phyloP scores from a whole-genome alignment of 345 rosid genomes.

The Eucalyptus curtisii region DNA sequence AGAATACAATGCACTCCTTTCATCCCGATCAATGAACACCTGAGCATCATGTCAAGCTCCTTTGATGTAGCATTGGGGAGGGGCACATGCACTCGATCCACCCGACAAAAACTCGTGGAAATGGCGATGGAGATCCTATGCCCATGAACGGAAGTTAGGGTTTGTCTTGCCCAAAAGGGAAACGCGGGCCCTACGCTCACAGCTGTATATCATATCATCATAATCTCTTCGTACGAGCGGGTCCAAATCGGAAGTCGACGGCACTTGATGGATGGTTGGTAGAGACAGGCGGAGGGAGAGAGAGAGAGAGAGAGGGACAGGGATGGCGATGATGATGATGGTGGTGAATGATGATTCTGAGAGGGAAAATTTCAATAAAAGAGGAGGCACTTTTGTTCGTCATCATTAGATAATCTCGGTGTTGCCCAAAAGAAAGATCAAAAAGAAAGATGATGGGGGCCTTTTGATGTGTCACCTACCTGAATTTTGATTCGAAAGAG shows the following conservation, averaged over 20 bases:
- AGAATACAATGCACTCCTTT: neutral
- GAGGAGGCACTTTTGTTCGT: neutral
- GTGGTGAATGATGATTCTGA: neutral
- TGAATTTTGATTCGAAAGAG: neutral
- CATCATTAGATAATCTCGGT: slow-evolving; percentile 14
- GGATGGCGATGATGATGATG: neutral
- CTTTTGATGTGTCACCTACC: neutral
- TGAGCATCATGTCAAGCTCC: neutral
- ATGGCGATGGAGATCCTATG: neutral
- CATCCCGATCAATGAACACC: neutral
- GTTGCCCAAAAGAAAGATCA: neutral
- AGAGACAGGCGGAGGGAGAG: neutral
- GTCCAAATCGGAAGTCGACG: neutral
- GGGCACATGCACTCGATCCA: neutral
- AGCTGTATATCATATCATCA: slow-evolving; percentile 13
- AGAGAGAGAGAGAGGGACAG: neutral
- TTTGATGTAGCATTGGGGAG: neutral
- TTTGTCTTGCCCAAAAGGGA: slow-evolving; percentile 22
- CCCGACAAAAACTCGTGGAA: neutral
- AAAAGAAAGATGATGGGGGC: neutral
- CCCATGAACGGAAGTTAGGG: neutral
- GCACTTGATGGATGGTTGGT: neutral
- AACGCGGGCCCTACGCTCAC: slow-evolving; percentile 3
- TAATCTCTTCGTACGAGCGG: neutral
- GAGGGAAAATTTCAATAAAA: neutral